Base-by-base conservation (phyloP, 2,329 filamentous ascomycete genomes). In the Chaetomiaceae sp. region DNA sequence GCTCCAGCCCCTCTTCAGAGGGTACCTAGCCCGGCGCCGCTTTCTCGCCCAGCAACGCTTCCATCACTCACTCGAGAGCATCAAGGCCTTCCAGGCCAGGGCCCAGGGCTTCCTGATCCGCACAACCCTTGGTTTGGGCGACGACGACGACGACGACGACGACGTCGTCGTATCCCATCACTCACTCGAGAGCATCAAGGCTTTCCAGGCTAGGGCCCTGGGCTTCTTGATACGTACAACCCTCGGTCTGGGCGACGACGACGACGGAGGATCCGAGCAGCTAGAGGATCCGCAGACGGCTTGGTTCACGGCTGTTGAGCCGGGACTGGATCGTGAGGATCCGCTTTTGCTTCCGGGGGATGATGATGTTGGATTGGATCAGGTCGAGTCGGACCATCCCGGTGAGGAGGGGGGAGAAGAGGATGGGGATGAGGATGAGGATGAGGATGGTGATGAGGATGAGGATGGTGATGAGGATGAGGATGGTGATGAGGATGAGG, bases 101-200 rank as follows among this genome's bases (percentile, higher is more conserved):
- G 54, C 51, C 2, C 30, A 45, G n/a, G 54, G 54, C 12, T 51
- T 38, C 44, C 2, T 54, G 23, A 9, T 14, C 12, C 54, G 54
- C 4, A 16, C 10, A 2, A 25, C 21, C 10, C 37, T 52, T 12
- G 14, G 3, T 27, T 3, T 16, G 5, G 6, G 20, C 21, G n/a
- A 19, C 19, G 8, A n/a, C 16, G 19, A 25, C 19, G n/a, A n/a
- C n/a, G n/a, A n/a, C n/a, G n/a, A n/a, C n/a, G n/a, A n/a, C n/a
- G n/a, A n/a, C n/a, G n/a, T n/a, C n/a, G n/a, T n/a, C n/a, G n/a
- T n/a, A n/a, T 5, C 21, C 27, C 39, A 13, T 7, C 16, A 5
- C 31, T 17, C 17, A 13, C 12, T 10, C 4, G 9, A 20, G 5
- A 30, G 4, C 4, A 21, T 53, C 25, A 14, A 20, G 2, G 4